Evolutionary conservation across 768 basidiomycete species (phyloP), one percentile per base, ranked within the genome.

Genomic region (Boletales sp.): DNA sequence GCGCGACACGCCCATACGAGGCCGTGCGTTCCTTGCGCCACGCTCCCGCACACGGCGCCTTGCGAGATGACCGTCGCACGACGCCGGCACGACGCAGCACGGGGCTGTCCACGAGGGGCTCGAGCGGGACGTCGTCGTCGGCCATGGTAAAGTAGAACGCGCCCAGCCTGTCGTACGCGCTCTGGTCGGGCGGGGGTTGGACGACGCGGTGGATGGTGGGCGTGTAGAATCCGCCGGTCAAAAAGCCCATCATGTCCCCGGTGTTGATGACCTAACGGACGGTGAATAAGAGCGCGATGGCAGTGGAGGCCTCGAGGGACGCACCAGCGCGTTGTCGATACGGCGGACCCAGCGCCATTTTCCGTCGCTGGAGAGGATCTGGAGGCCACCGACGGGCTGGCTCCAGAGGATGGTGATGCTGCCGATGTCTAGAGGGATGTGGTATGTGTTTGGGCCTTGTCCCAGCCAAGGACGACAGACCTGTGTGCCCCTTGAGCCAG

Each of bases 161-260:
- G 2, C 81, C 80, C 8, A 83, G 69, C 18, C 83, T 76, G 21
- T 76, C 67, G 51, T 71, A 64, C 10, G 56, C 61, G 24, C 64
- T 71, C 54, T 84, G 83, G 52, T 82, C 80, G 0, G 52, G 51
- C 2, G 80, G 82, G 2, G 82, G 83, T 59, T 77, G 77, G 15
- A 81, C 66, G 31, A 83, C 82, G 21, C 82, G 78, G 57, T 84
- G 82, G 47, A 83, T 78, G 1, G 82, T 84, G 6, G 74, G 76
- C 10, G 68, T 73, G 61, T 82, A 83, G 56, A 69, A 83, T 1
- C 80, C 80, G 0, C 82, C 80, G 1, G 78, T 79, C 11, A 84
- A 65, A 60, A 82, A 79, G 42, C 80, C 76, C 55, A 84, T 64
- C 12, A 75, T 74, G 48, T 84, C 82, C 13, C 82, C 82, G 0